phyloP scores from a whole-genome alignment of 176 grass and related monocot genomes.

The Ananas comosus region DNA sequence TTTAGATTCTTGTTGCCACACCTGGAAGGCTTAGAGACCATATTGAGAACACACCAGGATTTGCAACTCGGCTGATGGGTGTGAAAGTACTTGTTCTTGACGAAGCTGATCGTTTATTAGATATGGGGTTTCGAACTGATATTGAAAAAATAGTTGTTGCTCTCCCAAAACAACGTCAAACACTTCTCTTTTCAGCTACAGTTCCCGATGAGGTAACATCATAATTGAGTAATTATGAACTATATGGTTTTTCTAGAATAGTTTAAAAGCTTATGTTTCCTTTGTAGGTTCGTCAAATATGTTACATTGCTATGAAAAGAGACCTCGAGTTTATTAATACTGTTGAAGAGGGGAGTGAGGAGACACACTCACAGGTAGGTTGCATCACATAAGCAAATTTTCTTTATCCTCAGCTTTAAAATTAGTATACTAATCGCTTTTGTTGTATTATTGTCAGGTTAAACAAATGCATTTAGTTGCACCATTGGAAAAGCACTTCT shows the following conservation, averaged over 20 bases:
- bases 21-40: constrained; percentile 92
- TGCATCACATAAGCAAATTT: constrained; percentile 9
- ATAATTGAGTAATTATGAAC: constrained; percentile 3
- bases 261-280: constrained; percentile 16
- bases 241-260: not conserved
- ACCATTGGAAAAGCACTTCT: constrained; percentile 84
- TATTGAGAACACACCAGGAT: constrained; percentile 94
- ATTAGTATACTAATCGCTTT: constrained; percentile 11
- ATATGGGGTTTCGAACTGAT: constrained; percentile 96
- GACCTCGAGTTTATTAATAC: constrained; percentile 91
- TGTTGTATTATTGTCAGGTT: constrained; percentile 51
- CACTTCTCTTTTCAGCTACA: constrained; percentile 92
- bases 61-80: constrained; percentile 71
- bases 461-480: constrained; percentile 89
- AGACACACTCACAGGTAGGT: constrained; percentile 83
- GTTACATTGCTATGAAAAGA: constrained; percentile 88
- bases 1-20: constrained; percentile 85
- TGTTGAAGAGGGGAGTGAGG: constrained; percentile 89
- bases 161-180: constrained; percentile 83
- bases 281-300: constrained; percentile 91
- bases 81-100: constrained; percentile 90
- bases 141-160: constrained; percentile 84
- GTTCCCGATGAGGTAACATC: constrained; percentile 74
- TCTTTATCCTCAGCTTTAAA: not conserved
- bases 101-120: constrained; percentile 91